These are phyloP conservation scores for Chalciporus sphaerocephalus DNA, from an alignment of 768 basidiomycete species.

Conservation along the genomic window DNA sequence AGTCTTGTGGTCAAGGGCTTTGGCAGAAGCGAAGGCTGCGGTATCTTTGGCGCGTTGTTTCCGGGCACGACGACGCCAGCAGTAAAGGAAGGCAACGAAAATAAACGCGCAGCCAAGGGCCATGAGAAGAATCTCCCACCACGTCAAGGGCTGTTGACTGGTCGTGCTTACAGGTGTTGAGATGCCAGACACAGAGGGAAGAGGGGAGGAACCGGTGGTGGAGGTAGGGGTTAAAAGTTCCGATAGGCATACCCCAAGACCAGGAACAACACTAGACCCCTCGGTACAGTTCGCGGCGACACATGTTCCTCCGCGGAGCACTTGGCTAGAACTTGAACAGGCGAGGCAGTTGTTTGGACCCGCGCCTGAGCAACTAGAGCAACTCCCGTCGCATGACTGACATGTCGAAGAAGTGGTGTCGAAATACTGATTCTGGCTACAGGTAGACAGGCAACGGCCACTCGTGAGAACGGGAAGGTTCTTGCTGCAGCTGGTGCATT, in stretches of 20 bases:
- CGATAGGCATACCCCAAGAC: slow-evolving; percentile 76
- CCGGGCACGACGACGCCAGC: slow-evolving; percentile 66
- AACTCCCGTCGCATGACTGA: slow-evolving; percentile 68
- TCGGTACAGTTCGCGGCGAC: slow-evolving; percentile 56
- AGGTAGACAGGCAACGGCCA: slow-evolving; percentile 76
- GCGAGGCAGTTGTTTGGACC: slow-evolving; percentile 68
- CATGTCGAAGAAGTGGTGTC: slow-evolving; percentile 62
- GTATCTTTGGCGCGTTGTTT: slow-evolving; percentile 67
- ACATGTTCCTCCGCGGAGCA: slow-evolving; percentile 65
- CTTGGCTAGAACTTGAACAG: slow-evolving; percentile 57
- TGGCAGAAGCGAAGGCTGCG: slow-evolving; percentile 56
- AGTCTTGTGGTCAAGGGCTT: slow-evolving; percentile 44
- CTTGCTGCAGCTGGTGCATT: slow-evolving; percentile 70
- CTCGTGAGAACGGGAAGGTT: slow-evolving; percentile 66
- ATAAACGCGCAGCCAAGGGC: slow-evolving; percentile 76
- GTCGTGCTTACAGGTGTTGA: slow-evolving; percentile 42
- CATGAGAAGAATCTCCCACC: slow-evolving; percentile 89
- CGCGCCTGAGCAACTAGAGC: slow-evolving; percentile 71
- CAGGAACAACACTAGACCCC: slow-evolving; percentile 53
- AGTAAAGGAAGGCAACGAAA: slow-evolving; percentile 59
- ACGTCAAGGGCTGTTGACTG: slow-evolving; percentile 46
- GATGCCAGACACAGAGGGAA: slow-evolving; percentile 57
- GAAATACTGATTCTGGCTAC: slow-evolving; percentile 68
- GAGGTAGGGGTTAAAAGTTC: slow-evolving; percentile 61
- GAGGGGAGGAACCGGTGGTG: slow-evolving; percentile 34